Base-by-base conservation (phyloP, 345 rosid genomes). In the Passiflora organensis region DNA sequence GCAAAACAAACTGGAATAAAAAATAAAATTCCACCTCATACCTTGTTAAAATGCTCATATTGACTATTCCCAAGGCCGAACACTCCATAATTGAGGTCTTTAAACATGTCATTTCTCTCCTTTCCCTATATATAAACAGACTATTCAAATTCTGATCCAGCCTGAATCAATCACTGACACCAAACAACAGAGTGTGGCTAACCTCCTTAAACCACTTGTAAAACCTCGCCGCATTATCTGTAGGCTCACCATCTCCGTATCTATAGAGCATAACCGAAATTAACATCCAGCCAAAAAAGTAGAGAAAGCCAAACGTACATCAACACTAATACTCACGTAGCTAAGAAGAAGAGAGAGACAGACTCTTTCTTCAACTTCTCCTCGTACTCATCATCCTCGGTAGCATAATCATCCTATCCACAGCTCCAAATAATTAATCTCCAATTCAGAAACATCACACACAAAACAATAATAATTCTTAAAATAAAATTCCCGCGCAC, bases 181-280 rank as follows among this genome's bases (percentile, higher is more conserved):
- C 49, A 32, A 65, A 68, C 50, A 28, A 49, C 43, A 28, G 56
- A 55, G 13, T 18, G 60, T 41, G 51, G 64, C 56, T 63, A 56
- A 94, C 97, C 87, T 94, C 99, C 2, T 79, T 75, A 59, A 94
- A 85, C 99, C 99, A 94, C 77, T 94, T 94, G 66, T 82, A 87
- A 78, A 94, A 94, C 79, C 96, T 87, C 3, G 99, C 99, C 1
- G 99, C 99, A 65, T 94, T 94, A 28, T 94, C 99, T 0, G 99
- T 94, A 13, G 99, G 99, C 67, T 94, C 99, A 44, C 99, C 99
- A 60, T 94, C 99, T 75, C 99, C 99, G 48, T 94, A 94, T 62
- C 99, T 94, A 60, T 62, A 70, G 6, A 24, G 32, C 59, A 55
- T 63, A n/a, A n/a, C n/a, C n/a, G n/a, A n/a, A n/a, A n/a, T n/a